Base-by-base conservation (phyloP, 352 stramenopile species). In the Globisporangium paddicum region DNA sequence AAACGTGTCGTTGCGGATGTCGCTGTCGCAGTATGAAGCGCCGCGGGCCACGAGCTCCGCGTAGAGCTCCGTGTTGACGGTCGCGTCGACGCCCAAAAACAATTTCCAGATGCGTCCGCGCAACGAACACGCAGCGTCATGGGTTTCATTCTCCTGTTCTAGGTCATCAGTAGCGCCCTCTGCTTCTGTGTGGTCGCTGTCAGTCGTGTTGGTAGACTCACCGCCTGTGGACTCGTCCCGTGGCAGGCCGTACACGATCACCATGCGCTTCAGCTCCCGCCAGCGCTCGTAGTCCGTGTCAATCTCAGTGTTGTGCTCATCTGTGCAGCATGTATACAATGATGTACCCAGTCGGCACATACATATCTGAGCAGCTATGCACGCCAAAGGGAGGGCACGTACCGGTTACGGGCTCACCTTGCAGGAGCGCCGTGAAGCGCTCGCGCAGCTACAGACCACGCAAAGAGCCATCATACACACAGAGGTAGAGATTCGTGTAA, bases 1-100 rank as follows among this genome's bases (percentile, higher is more conserved):
- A 57, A 97, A 97, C 16, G 89, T 97, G 63, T 97, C 90, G 61
- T 97, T 96, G 19, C 86, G 77, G 55, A 97, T 97, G 42, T 97
- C 88, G 19, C 61, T 76, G 54, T 96, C 89, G 45, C 85, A 91
- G 21, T 79, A 68, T 3, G 85, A 95, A 8, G 90, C 83, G 11
- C 90, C 90, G 23, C 80, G 69, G 6, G 63, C 72, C 23, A 94
- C 81, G 11, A 97, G 69, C 16, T 79, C 59, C 11, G 67, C 46
- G 65, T 97, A 97, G 47, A 78, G 70, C 19, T 63, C 71, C 34
- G 71, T 76, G 38, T 87, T 72, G 16, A 80, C 75, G 42, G 86
- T 73, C 16, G 66, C 65, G 37, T 90, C 69, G 10, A 95, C 87
- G 1, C 89, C 88, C 2, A 97, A 65, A 41, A 97, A 85, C 8